Evolutionary conservation across 2,329 filamentous ascomycete species (phyloP).

Genomic region (Clonostachys byssicola): DNA sequence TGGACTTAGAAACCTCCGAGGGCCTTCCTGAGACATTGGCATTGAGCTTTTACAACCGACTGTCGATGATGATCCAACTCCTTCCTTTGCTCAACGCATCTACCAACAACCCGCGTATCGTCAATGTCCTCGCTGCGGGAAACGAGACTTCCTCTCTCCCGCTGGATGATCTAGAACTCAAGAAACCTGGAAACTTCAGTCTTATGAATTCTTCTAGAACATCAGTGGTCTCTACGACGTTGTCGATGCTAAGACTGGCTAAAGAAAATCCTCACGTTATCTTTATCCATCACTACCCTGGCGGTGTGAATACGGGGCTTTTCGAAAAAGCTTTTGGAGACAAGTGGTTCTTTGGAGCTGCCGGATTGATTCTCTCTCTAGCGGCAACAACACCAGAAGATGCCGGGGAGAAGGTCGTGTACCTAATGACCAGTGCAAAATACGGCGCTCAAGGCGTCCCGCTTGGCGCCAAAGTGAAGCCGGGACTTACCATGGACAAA

Average conservation of each 20-base stretch:
- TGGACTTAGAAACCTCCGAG: neutral
- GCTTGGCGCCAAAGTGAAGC: neutral
- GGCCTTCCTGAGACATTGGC: neutral
- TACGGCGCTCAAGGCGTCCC: neutral
- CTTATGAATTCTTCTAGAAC: neutral
- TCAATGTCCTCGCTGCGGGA: neutral
- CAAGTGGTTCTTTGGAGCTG: neutral
- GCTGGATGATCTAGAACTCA: neutral
- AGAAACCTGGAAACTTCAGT: neutral
- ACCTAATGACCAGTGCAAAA: neutral
- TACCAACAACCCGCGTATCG: neutral
- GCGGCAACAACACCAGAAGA: neutral
- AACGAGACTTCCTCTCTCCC: neutral
- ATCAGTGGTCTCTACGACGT: neutral
- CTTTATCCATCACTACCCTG: slow-evolving; percentile 2
- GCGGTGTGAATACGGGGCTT: neutral
- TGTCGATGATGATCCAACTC: neutral
- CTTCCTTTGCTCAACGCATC: neutral
- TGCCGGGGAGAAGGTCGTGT: neutral
- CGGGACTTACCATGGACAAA: neutral
- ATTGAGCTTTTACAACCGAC: neutral
- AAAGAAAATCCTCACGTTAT: neutral
- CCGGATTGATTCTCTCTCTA: neutral
- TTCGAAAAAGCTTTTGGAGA: neutral
- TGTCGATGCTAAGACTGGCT: neutral